Percentiles rank a stretch among this genome's conserved stretches.
These are phyloP conservation scores for Periconia macrospinosa DNA, from an alignment of 2,329 filamentous ascomycete genomes.

Conservation along the genomic window DNA sequence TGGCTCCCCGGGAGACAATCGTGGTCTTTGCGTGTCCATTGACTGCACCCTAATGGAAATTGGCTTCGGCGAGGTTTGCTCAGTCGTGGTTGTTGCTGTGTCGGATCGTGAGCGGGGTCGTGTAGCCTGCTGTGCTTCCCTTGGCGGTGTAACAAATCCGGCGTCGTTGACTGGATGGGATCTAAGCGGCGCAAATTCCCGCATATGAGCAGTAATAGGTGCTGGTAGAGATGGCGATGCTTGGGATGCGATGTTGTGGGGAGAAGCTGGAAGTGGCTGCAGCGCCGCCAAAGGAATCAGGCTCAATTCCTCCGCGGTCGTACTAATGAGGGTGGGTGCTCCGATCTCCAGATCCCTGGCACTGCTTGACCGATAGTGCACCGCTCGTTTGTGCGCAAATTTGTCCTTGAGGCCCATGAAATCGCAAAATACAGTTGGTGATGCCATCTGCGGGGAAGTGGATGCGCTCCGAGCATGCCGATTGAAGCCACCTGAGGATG, in stretches of 20 bases:
- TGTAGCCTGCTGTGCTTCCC: slow-evolving; percentile 4
- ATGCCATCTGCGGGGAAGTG: slow-evolving; percentile 29
- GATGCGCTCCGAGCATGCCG: slow-evolving; percentile 35
- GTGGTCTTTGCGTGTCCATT: slow-evolving; percentile 27
- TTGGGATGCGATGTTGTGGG: slow-evolving; percentile 13
- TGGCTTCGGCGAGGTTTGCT: slow-evolving; percentile 17
- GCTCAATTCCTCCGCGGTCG: slow-evolving; percentile 32
- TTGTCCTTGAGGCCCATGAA: slow-evolving; percentile 37
- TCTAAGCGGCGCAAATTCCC: slow-evolving; percentile 33
- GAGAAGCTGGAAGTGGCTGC: slow-evolving; percentile 13
- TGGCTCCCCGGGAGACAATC: slow-evolving; percentile 30
- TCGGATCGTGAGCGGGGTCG: slow-evolving; percentile 30
- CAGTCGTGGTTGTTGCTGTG: slow-evolving; percentile 9
- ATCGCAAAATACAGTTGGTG: slow-evolving; percentile 32
- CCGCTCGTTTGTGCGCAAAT: slow-evolving; percentile 29
- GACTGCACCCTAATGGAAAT: slow-evolving; percentile 32
- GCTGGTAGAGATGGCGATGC: slow-evolving; percentile 15
- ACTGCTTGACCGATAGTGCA: slow-evolving; percentile 22
- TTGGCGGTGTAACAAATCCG: slow-evolving; percentile 9
- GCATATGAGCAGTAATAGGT: slow-evolving; percentile 9
- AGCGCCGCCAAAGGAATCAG: slow-evolving; percentile 38
- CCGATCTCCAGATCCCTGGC: slow-evolving; percentile 35
- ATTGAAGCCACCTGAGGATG: slow-evolving; percentile 24
- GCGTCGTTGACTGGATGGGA: slow-evolving; percentile 33
- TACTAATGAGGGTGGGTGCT: slow-evolving; percentile 34